Base-by-base conservation (phyloP, 768 basidiomycete species). In the Filobasidium wieringae region DNA sequence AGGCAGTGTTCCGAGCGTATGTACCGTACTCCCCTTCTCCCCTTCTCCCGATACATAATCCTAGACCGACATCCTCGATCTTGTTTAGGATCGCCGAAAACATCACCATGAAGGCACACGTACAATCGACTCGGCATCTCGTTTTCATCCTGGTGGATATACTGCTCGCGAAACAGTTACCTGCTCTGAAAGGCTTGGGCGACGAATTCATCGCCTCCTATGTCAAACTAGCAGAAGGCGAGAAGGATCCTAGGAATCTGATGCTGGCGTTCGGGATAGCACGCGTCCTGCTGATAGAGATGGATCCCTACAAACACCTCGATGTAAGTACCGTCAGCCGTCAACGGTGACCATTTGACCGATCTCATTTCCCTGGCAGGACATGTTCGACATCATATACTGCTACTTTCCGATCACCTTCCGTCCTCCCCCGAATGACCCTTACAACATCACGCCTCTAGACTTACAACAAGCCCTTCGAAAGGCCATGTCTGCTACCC, bases 361-460 rank as follows among this genome's bases (percentile, higher is more conserved):
- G 37, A 55, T 49, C 22, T 47, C 19, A 32, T 12, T 30, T 33
- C 32, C n/a, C 43, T 19, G 30, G 6, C 64, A 96, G 90, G 81
- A 84, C 52, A 77, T 97, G 49, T 97, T 93, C 76, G 88, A 96
- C 66, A 84, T 96, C 69, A 87, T 85, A 0, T 97, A 92, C 72
- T 97, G 95, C 72, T 99, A 99, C 72, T 99, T 96, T 75, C 95
- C 95, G 0, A 97, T 99, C 56, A 88, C 90, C 0, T 99, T 95
- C 76, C 81, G 86, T 58, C 90, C 93, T 8, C 89, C 92, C 17
- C 86, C 89, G 0, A 84, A 90, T 64, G 91, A 97, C 68, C 90
- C 89, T 17, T 91, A 93, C 71, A 86, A 86, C 3, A 92, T 99
- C 59, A 86, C 84, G 2, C 78, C 87, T 0, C 88, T 92, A 31